Conservation (phyloP, 768 basidiomycete genomes). For the Pisolithus sp. region DNA sequence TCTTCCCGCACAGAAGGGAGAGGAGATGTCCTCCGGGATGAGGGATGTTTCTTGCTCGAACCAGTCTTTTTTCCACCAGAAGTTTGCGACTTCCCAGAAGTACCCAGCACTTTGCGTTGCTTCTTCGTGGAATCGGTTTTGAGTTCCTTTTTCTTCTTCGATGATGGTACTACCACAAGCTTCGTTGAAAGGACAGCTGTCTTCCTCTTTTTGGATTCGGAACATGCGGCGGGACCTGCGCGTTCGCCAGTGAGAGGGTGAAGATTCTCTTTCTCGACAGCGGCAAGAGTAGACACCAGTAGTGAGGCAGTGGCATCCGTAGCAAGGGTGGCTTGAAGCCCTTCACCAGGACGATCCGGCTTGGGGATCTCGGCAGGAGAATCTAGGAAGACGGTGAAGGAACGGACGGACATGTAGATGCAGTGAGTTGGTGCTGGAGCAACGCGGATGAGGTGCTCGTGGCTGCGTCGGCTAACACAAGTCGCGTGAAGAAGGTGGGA, state of each 20-base stretch:
- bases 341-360: conserved; percentile 18
- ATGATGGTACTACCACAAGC: conserved; percentile 27
- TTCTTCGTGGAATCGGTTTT: conserved; percentile 47
- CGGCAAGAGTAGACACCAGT: conserved; percentile 29
- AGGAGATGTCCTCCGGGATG: conserved; percentile 48
- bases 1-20: conserved; percentile 59
- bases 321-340: conserved; percentile 16
- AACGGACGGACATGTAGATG: conserved; percentile 44
- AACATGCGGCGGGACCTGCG: conserved; percentile 32
- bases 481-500: conserved; percentile 9
- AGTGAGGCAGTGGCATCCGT: conserved; percentile 27
- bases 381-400: conserved; percentile 64
- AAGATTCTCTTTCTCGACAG: conserved; percentile 71
- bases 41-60: conserved; percentile 24
- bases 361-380: conserved; percentile 32
- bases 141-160: conserved; percentile 40
- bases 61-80: conserved; percentile 35
- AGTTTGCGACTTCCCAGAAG: conserved; percentile 18
- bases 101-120: conserved; percentile 43
- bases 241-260: conserved; percentile 69
- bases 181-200: conserved; percentile 54
- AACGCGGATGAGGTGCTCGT: neutral
- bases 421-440: conserved; percentile 1
- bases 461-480: neutral
- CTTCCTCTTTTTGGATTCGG: conserved; percentile 57